Percentiles rank a stretch among this genome's conserved stretches.
phyloP scores from a whole-genome alignment of 2,329 filamentous ascomycete genomes.

The Xylariaceae sp. region DNA sequence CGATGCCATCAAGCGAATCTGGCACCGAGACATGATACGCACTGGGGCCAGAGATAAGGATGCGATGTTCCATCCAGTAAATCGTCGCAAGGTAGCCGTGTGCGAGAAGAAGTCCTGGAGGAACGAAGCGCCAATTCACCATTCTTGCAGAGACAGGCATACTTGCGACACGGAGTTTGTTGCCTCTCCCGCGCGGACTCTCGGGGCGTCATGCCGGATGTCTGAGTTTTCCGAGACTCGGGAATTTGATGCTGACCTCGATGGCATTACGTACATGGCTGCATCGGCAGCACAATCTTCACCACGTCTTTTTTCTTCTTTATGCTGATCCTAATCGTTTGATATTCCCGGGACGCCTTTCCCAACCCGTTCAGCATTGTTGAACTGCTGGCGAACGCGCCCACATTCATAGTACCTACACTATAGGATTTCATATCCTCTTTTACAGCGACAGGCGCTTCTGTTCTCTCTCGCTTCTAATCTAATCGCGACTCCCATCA shows the following conservation, averaged over 20 bases:
- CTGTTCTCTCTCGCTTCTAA: conserved; percentile 9
- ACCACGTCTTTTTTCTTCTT: not conserved
- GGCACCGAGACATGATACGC: conserved; percentile 10
- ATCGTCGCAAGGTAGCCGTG: not conserved
- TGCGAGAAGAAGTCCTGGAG: not conserved
- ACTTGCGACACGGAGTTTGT: conserved; percentile 15
- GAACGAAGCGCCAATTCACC: not conserved
- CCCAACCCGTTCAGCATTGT: not conserved
- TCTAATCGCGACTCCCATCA: not conserved
- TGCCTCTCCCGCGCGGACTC: not conserved
- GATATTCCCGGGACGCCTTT: not conserved
- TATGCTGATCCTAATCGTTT: not conserved
- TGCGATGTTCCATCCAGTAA: not conserved
- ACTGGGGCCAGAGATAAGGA: not conserved
- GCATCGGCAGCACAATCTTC: not conserved
- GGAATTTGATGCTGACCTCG: not conserved
- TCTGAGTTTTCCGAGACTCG: not conserved
- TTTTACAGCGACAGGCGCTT: not conserved
- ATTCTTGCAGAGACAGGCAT: conserved; percentile 14
- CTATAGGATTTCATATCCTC: conserved; percentile 4
- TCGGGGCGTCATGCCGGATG: not conserved
- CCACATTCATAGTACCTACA: not conserved
- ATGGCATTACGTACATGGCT: not conserved
- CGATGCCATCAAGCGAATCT: conserved; percentile 1
- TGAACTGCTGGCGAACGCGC: not conserved